Conservation (phyloP, 192 early-diverging fungal species). For the Neocallimastix lanati region DNA sequence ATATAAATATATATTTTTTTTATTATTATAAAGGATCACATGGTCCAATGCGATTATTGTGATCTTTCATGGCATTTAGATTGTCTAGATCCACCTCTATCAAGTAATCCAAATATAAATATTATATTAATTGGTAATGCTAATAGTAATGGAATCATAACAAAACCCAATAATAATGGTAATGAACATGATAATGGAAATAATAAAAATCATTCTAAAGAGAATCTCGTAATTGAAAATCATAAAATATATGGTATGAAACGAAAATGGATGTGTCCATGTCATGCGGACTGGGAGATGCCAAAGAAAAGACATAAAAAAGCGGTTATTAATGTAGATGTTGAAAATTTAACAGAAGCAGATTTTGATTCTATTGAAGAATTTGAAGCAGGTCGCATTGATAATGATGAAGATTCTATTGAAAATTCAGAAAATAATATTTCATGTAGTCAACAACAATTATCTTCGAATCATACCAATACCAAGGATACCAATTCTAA, state of each 20-base stretch:
- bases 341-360: too few species aligned
- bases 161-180: neutral
- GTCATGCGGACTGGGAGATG: conserved; percentile 22
- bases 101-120: conserved; percentile 12
- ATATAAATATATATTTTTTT: too few species aligned
- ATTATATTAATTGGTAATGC: conserved; percentile 1
- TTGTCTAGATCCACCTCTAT: conserved; percentile 21
- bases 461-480: too few species aligned
- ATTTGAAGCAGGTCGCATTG: too few species aligned
- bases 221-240: conserved; percentile 8
- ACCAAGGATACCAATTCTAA: too few species aligned
- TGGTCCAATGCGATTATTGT: conserved; percentile 32
- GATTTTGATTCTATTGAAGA: too few species aligned
- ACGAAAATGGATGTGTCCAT: conserved; percentile 30
- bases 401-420: too few species aligned
- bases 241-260: neutral
- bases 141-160: neutral
- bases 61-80: conserved; percentile 28
- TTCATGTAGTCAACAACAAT: too few species aligned
- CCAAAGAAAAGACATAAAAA: conserved; percentile 5
- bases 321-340: neutral
- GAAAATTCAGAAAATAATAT: too few species aligned
- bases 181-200: neutral
- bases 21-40: too few species aligned
- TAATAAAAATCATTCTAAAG: neutral